Percentiles rank a stretch among this genome's conserved stretches.
Evolutionary conservation across 2,329 filamentous ascomycete species (phyloP).

Genomic region (Claviceps paspali): DNA sequence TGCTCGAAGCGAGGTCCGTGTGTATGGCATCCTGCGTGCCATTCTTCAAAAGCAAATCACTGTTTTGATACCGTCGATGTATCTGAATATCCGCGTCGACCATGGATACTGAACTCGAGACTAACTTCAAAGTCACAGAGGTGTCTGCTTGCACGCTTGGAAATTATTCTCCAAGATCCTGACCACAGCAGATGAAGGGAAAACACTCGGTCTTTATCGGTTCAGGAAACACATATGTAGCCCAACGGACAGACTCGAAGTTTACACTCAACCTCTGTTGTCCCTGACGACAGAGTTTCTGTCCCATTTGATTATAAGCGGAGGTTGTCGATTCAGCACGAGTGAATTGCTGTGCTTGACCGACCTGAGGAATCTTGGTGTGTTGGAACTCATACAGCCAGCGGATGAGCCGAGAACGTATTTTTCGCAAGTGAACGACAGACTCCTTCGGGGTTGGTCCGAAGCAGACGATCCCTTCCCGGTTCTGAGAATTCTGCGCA

Average conservation of each 20-base stretch:
- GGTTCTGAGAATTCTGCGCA: conserved; percentile 28
- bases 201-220: conserved; percentile 21
- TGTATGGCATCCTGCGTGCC: neutral
- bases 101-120: neutral
- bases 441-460: conserved; percentile 31
- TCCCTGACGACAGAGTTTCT: conserved; percentile 23
- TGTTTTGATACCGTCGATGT: neutral
- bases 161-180: conserved; percentile 22
- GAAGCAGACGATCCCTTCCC: conserved; percentile 28
- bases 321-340: conserved; percentile 18
- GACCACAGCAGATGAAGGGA: conserved; percentile 18
- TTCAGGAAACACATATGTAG: conserved; percentile 24
- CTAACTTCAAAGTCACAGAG: conserved; percentile 4
- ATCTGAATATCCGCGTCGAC: neutral
- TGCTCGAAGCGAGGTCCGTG: conserved; percentile 23
- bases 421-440: conserved; percentile 27
- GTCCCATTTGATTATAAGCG: conserved; percentile 25
- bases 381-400: conserved; percentile 31
- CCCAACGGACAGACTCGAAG: conserved; percentile 17
- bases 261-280: conserved; percentile 23
- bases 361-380: conserved; percentile 29
- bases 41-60: neutral
- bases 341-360: conserved; percentile 26
- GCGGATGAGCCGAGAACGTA: conserved; percentile 11
- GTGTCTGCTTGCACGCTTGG: conserved; percentile 25